Evolutionary conservation across 225 moss, liverwort and hornwort species (phyloP).

Genomic region (Straminergon stramineum): DNA sequence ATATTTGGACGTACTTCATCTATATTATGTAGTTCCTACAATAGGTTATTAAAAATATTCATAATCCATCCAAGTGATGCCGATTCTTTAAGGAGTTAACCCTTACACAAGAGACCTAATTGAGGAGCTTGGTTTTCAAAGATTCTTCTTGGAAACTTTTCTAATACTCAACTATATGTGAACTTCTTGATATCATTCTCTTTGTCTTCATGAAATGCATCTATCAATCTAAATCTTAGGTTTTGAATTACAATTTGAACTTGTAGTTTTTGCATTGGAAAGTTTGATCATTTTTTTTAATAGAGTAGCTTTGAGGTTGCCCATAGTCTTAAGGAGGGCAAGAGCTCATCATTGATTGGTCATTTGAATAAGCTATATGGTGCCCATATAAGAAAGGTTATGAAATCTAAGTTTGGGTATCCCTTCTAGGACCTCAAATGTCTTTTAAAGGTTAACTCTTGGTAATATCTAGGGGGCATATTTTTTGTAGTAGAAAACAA

Average conservation of each 20-base stretch:
- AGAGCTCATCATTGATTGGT: not conserved
- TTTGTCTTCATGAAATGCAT: not conserved
- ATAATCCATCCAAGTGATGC: not conserved
- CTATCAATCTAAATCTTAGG: not conserved
- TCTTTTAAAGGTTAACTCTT: not conserved
- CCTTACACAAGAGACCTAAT: not conserved
- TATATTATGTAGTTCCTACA: not conserved
- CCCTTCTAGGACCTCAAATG: not conserved
- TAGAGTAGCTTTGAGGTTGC: not conserved
- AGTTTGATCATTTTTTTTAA: not conserved
- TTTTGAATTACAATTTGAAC: not conserved
- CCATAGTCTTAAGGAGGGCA: too few species aligned
- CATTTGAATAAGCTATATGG: too few species aligned
- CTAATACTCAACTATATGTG: not conserved
- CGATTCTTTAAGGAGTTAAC: rapidly evolving
- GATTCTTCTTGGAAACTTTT: not conserved
- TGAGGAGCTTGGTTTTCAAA: not conserved
- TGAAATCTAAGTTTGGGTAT: not conserved
- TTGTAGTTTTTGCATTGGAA: not conserved
- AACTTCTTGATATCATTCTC: not conserved
- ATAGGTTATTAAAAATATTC: not conserved
- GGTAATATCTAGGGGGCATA: not conserved
- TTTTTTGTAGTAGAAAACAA: not conserved
- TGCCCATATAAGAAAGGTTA: too few species aligned
- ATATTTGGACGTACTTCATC: not conserved